Percentiles rank a stretch among this genome's conserved stretches.
phyloP scores from a whole-genome alignment of 148 eudicot genomes.

The Silene latifolia region DNA sequence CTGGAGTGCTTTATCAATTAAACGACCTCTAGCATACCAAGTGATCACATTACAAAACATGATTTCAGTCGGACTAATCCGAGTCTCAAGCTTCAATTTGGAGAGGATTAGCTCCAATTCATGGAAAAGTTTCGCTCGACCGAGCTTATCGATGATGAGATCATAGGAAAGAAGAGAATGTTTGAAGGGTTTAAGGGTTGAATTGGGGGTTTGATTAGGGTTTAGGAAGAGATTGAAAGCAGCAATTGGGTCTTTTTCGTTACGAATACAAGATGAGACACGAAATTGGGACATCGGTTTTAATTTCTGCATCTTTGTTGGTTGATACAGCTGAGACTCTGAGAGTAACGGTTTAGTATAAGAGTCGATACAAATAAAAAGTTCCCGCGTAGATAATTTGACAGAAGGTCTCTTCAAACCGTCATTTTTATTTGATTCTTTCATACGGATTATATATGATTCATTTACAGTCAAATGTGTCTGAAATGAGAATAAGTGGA shows the following conservation, averaged over 20 bases:
- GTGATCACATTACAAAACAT: conserved; percentile 66
- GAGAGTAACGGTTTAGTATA: too few species aligned
- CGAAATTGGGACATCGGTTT: conserved; percentile 51
- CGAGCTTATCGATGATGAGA: conserved; percentile 75
- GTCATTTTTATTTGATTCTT: too few species aligned
- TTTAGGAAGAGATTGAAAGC: conserved; percentile 69
- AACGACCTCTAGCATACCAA: conserved; percentile 44
- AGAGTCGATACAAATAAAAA: too few species aligned
- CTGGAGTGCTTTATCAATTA: conserved; percentile 42
- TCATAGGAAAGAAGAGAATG: conserved; percentile 66
- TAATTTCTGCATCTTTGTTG: conserved; percentile 35
- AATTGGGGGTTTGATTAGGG: conserved; percentile 43
- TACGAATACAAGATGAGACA: conserved; percentile 60
- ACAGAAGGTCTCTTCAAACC: too few species aligned
- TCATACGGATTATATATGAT: too few species aligned
- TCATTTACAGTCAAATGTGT: too few species aligned
- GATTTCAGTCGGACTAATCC: conserved; percentile 49
- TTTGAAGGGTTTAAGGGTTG: conserved; percentile 40
- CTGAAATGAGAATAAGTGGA: too few species aligned
- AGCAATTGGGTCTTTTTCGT: conserved; percentile 51
- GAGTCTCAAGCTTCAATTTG: conserved; percentile 49
- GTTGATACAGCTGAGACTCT: too few species aligned
- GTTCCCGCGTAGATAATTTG: too few species aligned
- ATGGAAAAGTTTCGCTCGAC: conserved; percentile 62
- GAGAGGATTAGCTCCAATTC: conserved; percentile 54